Conservation (phyloP, 1,139 yeast species). For the Geotrichum australiense region DNA sequence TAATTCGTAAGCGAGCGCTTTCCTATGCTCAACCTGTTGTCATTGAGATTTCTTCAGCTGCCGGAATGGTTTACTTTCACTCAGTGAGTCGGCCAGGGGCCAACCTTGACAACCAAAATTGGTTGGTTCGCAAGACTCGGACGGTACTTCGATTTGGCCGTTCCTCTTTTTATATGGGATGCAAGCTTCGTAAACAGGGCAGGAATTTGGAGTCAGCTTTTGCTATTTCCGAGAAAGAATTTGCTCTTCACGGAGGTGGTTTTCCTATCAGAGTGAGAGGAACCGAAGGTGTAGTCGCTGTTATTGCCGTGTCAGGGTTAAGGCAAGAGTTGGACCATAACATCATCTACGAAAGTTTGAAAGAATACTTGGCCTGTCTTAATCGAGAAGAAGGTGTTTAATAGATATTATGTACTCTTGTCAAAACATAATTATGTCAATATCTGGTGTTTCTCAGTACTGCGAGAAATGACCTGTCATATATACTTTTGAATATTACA, state of each 20-base stretch:
- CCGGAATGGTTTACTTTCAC: constrained; percentile 50
- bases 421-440: too few relatives aligned
- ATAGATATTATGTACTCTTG: too few relatives aligned
- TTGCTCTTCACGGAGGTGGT: constrained; percentile 58
- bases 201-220: constrained; percentile 35
- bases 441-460: too few relatives aligned
- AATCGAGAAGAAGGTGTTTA: background rate
- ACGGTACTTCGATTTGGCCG: constrained; percentile 48
- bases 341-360: constrained; percentile 22
- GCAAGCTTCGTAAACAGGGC: constrained; percentile 34
- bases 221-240: constrained; percentile 41
- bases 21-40: constrained; percentile 36
- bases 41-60: constrained; percentile 44
- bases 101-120: constrained; percentile 48
- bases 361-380: constrained; percentile 11
- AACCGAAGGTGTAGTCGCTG: constrained; percentile 45
- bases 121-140: constrained; percentile 51
- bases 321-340: constrained; percentile 32
- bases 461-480: too few relatives aligned
- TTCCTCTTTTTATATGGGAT: constrained; percentile 51
- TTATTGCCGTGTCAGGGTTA: constrained; percentile 56
- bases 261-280: constrained; percentile 46
- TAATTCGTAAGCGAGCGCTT: constrained; percentile 27
- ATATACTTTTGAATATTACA: too few relatives aligned
- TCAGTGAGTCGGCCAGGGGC: constrained; percentile 42